A percentile compares a stretch with the other conserved stretches of the same genome.
Evolutionary conservation across 139 green algal species (phyloP).

Genomic region (Micractinium conductrix): DNA sequence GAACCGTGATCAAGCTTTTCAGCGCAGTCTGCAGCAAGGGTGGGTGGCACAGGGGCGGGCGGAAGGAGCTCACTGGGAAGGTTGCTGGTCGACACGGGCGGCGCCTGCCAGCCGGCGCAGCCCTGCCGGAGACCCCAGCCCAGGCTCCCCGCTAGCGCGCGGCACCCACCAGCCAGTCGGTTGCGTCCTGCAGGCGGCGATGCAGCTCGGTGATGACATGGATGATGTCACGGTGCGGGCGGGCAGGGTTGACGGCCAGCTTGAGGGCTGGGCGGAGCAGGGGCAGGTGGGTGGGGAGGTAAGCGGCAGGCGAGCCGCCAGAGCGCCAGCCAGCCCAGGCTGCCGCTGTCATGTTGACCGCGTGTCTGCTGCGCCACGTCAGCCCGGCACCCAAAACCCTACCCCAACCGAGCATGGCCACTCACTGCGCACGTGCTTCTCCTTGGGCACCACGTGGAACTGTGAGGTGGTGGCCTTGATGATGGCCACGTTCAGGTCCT

Average conservation of each 20-base stretch:
- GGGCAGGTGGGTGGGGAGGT: background rate
- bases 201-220: slow-evolving; percentile 57
- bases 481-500: slow-evolving; percentile 88
- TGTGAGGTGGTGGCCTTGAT: slow-evolving; percentile 93
- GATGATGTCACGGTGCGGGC: slow-evolving; percentile 4
- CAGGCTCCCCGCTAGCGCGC: background rate
- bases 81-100: no score
- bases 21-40: background rate
- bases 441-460: slow-evolving; percentile 89
- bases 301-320: no score
- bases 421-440: slow-evolving; percentile 93
- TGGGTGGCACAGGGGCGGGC: no score
- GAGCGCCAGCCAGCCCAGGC: background rate
- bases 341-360: no score
- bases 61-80: no score
- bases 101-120: background rate
- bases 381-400: no score
- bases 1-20: background rate
- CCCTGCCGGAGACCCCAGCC: background rate
- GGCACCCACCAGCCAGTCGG: slow-evolving; percentile 60
- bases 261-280: slow-evolving; percentile 42
- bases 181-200: slow-evolving; percentile 51
- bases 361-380: no score
- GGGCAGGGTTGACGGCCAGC: slow-evolving; percentile 30
- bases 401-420: background rate